phyloP scores from a whole-genome alignment of 2,329 filamentous ascomycete species.

The Sporothrix humicola region DNA sequence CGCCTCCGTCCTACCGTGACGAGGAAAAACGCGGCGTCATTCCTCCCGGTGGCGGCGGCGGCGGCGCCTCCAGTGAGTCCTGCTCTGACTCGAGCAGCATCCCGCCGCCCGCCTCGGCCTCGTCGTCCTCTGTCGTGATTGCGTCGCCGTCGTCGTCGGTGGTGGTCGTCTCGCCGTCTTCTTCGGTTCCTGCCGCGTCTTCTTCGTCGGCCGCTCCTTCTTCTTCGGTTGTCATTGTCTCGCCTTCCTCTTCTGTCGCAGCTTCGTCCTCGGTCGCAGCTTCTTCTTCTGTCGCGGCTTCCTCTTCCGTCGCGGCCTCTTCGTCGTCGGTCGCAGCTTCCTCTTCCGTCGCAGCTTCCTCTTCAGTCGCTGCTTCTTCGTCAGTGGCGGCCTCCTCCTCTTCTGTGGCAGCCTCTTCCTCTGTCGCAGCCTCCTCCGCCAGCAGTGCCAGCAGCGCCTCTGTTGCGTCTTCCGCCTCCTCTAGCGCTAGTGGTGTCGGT shows the following conservation, averaged over 20 bases:
- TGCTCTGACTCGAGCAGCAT: background rate
- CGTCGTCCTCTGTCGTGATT: background rate
- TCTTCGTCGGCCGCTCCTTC: background rate
- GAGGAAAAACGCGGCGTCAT: conserved; percentile 17
- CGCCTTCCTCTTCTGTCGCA: background rate
- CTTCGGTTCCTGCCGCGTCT: background rate
- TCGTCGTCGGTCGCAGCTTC: background rate
- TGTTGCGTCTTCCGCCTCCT: background rate
- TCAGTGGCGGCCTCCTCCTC: background rate
- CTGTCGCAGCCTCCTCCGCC: background rate
- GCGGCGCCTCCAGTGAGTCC: background rate
- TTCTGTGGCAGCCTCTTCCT: background rate
- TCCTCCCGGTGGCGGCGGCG: background rate
- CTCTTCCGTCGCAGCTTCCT: background rate
- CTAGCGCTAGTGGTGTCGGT: background rate
- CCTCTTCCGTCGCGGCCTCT: background rate
- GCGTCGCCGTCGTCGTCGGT: background rate
- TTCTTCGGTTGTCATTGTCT: background rate
- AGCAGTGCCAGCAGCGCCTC: background rate
- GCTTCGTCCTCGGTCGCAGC: background rate
- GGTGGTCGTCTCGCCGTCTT: background rate
- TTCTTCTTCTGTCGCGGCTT: background rate
- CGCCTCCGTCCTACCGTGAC: background rate
- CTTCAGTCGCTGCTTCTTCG: background rate
- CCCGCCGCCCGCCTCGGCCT: background rate